These are phyloP conservation scores for Hippophae rhamnoides DNA, from an alignment of 306 rosid species.

Conservation along the genomic window DNA sequence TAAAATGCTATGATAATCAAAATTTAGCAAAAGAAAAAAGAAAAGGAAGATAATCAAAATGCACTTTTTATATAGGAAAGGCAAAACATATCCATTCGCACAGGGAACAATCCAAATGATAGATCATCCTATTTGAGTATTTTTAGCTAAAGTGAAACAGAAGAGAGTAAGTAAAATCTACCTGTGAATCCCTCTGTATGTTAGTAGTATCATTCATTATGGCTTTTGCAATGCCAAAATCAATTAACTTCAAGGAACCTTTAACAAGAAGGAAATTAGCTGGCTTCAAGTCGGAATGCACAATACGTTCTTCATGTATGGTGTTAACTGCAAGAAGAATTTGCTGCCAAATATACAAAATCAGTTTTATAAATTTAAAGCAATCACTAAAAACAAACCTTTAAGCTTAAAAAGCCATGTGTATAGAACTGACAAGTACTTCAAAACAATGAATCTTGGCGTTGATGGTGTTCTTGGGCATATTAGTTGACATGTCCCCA, in stretches of 20 bases:
- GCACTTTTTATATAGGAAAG: not conserved
- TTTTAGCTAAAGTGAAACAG: not conserved
- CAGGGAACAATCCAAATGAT: conserved; percentile 9
- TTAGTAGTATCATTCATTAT: conserved; percentile 92
- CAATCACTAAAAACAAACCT: not conserved
- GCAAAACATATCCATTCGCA: not conserved
- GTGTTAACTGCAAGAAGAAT: conserved; percentile 88
- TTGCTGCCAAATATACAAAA: conserved; percentile 54
- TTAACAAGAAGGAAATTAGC: conserved; percentile 91
- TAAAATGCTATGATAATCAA: too few species aligned
- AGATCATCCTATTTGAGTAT: not conserved
- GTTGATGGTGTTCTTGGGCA: too few species aligned
- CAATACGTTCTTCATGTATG: conserved; percentile 87
- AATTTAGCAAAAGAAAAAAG: too few species aligned
- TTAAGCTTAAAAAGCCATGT: not conserved
- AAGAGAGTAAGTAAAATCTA: conserved; percentile 12
- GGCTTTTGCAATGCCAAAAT: conserved; percentile 96
- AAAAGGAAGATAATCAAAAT: not conserved
- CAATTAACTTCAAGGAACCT: conserved; percentile 89
- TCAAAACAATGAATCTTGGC: too few species aligned
- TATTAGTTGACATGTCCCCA: too few species aligned
- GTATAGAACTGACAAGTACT: not conserved
- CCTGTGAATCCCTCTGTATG: conserved; percentile 96
- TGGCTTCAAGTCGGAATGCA: conserved; percentile 96
- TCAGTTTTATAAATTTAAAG: conserved; percentile 1